These are phyloP conservation scores for Adansonia digitata DNA, from an alignment of 345 rosid species.

Conservation along the genomic window DNA sequence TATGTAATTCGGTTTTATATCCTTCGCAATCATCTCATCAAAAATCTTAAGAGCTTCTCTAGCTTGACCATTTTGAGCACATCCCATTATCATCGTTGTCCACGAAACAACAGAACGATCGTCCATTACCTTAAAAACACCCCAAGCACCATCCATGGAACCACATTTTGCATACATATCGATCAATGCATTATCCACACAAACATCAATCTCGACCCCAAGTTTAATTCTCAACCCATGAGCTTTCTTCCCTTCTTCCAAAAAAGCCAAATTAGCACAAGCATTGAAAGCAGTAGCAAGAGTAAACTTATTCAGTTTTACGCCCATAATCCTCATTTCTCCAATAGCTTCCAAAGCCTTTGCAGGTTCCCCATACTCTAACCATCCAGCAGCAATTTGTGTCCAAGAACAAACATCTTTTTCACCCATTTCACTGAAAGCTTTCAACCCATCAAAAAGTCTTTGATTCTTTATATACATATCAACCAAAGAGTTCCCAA, in stretches of 20 bases:
- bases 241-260: constrained; percentile 43
- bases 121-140: constrained; percentile 28
- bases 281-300: constrained; percentile 46
- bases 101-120: constrained; percentile 41
- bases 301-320: constrained; percentile 45
- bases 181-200: constrained; percentile 50
- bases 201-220: constrained; percentile 34
- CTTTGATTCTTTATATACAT: constrained; percentile 40
- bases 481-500: constrained; percentile 44
- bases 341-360: constrained; percentile 35
- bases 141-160: constrained; percentile 41
- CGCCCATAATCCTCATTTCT: constrained; percentile 41
- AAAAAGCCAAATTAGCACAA: constrained; percentile 39
- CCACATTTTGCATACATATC: constrained; percentile 57
- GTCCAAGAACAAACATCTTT: constrained; percentile 50
- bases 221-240: constrained; percentile 50
- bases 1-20: constrained; percentile 40
- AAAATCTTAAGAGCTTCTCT: constrained; percentile 41
- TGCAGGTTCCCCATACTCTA: constrained; percentile 41
- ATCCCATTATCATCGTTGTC: constrained; percentile 53
- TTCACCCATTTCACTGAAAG: constrained; percentile 33
- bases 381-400: constrained; percentile 41
- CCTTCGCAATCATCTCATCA: constrained; percentile 36
- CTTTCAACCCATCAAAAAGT: constrained; percentile 33
- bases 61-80: constrained; percentile 49